Evolutionary conservation across 306 rosid species (phyloP).

Genomic region (Lablab purpureus): DNA sequence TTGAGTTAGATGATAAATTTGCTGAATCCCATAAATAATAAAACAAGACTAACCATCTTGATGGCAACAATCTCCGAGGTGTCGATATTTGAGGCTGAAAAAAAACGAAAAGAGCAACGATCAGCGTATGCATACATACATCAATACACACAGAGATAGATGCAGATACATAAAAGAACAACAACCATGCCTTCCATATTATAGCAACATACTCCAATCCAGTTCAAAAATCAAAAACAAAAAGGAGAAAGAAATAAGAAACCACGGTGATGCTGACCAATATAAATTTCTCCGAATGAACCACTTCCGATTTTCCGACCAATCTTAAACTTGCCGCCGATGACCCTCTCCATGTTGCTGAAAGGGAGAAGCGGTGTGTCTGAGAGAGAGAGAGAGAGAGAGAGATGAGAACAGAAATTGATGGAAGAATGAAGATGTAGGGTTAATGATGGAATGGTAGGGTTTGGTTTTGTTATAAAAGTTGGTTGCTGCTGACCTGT

Average conservation of each 20-base stretch:
- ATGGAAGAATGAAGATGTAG: background rate
- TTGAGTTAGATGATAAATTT: background rate
- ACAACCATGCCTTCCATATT: background rate
- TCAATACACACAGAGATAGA: too few species aligned
- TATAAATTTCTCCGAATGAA: constrained; percentile 75
- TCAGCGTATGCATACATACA: background rate
- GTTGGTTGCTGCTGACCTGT: constrained; percentile 47
- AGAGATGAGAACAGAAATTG: background rate
- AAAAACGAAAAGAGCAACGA: constrained; percentile 41
- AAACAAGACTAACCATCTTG: constrained; percentile 64
- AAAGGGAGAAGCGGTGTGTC: background rate
- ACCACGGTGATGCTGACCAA: constrained; percentile 42
- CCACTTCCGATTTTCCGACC: constrained; percentile 86
- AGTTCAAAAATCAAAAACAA: background rate
- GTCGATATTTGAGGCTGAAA: constrained; percentile 65
- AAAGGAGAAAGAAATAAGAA: background rate
- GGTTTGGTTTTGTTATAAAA: constrained; percentile 9
- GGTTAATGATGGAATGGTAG: constrained; percentile 33
- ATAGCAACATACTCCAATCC: background rate
- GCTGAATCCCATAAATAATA: background rate
- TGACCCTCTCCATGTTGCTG: constrained; percentile 64
- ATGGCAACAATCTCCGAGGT: constrained; percentile 72
- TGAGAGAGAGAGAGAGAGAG: background rate
- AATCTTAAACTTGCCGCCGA: constrained; percentile 69
- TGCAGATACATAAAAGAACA: background rate